Evolutionary conservation across 23 red algal species (phyloP), one percentile per base, ranked within the genome.

Genomic region (Chondrus crispus): DNA sequence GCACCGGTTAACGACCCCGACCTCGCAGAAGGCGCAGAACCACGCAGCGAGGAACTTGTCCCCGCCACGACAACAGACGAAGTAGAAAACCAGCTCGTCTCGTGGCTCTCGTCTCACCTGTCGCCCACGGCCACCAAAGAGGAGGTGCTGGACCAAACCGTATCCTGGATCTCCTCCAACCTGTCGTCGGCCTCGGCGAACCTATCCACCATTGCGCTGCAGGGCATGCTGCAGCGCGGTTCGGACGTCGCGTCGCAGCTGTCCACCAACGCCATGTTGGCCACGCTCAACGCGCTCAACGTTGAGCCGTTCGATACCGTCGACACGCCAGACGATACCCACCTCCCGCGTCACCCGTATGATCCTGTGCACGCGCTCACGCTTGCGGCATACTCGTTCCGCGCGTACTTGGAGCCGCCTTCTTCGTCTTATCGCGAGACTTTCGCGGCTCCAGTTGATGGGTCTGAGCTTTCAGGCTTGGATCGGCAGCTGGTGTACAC

Each of bases 301-400:
- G 35, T 66, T 22, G 60, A 66, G 60, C 60, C 60, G 26, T 66
- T 66, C 35, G 60, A 66, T 19, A 66, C 60, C 35, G 60, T 32
- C 6, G 60, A 32, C 60, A 32, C 26, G 26, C 60, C 9, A 6
- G 71, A 11, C 11, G 24, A 76, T 9, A 20, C 43, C 43, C 8
- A 20, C 12, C 43, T 76, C 37, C 71, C 71, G 13, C 9, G 6
- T 0, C 37, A 38, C 12, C 71, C 71, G 44, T 92, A 83, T 62
- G 89, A 92, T 60, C 89, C 89, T 22, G 46, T 92, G 24, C 22
- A 62, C 13, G 45, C 73, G 35, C 77, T 92, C n/a, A 51, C 66
- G 13, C 49, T 92, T 16, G 89, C 89, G 2, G 89, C 50, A 1
- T 92, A 92, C 46, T 62, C 63, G 8, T 92, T 92, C 75, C 89